phyloP scores from a whole-genome alignment of 768 basidiomycete genomes.

The Tulasnella sp. region DNA sequence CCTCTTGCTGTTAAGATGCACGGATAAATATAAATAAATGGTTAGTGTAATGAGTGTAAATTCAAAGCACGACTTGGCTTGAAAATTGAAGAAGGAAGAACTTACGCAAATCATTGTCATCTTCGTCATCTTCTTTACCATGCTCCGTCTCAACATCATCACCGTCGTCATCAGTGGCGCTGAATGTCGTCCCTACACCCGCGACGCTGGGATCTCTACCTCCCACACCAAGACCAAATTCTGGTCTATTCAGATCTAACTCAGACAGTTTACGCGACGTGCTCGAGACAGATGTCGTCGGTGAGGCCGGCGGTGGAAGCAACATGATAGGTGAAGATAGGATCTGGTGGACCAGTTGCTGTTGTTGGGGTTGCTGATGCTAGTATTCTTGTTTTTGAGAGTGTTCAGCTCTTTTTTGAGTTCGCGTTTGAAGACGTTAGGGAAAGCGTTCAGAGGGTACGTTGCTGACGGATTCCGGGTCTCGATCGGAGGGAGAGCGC shows the following conservation, averaged over 20 bases:
- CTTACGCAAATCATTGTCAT: constrained; percentile 48
- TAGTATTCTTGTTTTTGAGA: not conserved
- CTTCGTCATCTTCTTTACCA: no score
- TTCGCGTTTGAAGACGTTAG: no score
- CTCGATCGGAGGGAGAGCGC: not conserved
- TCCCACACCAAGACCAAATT: not conserved
- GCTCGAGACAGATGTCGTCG: not conserved
- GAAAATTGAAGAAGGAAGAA: not conserved
- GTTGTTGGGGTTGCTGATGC: not conserved
- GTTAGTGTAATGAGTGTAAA: not conserved
- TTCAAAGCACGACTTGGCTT: no score
- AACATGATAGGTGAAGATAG: not conserved
- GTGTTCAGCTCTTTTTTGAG: not conserved
- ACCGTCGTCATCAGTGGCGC: no score
- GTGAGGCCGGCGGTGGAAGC: not conserved
- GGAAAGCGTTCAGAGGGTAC: no score
- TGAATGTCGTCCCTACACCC: no score
- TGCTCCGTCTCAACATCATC: no score
- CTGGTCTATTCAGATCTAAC: not conserved
- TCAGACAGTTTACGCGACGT: constrained; percentile 1
- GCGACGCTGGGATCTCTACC: not conserved
- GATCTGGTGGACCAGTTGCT: not conserved
- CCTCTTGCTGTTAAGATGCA: constrained; percentile 31
- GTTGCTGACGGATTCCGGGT: no score
- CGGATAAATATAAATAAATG: not conserved